phyloP scores from a whole-genome alignment of 2,329 filamentous ascomycete genomes.

The Penicillium sp. region DNA sequence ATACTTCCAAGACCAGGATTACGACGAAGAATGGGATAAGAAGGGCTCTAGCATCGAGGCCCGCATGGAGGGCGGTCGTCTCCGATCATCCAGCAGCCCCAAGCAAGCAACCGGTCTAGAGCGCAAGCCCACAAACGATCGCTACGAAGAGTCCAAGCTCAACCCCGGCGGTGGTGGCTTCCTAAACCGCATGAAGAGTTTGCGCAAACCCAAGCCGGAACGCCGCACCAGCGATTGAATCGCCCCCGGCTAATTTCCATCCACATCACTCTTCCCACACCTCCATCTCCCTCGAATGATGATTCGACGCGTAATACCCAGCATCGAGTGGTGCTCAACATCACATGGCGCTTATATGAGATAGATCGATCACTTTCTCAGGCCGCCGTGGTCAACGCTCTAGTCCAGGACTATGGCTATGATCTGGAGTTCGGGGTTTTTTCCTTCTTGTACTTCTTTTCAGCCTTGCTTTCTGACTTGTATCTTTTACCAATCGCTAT shows the following conservation, averaged over 20 bases:
- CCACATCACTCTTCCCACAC: background rate
- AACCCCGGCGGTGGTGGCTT: constrained; percentile 62
- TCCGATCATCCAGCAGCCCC: constrained; percentile 61
- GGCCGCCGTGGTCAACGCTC: background rate
- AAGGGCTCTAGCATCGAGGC: constrained; percentile 62
- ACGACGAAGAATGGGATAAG: constrained; percentile 65
- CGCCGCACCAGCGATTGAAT: constrained; percentile 35
- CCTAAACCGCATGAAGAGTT: constrained; percentile 76
- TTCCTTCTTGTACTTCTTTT: constrained; percentile 9
- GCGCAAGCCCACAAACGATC: constrained; percentile 65
- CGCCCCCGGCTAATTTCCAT: background rate
- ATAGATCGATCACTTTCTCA: constrained; percentile 15
- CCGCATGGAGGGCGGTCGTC: constrained; percentile 33
- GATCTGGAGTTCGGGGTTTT: constrained; percentile 8
- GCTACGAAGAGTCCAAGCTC: constrained; percentile 45
- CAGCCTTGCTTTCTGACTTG: constrained; percentile 9
- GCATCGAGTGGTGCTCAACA: constrained; percentile 22
- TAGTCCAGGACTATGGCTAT: background rate
- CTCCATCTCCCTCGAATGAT: constrained; percentile 12
- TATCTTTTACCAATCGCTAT: constrained; percentile 6
- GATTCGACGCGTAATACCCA: constrained; percentile 29
- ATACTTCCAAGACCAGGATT: constrained; percentile 83
- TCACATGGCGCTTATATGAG: constrained; percentile 26
- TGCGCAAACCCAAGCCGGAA: constrained; percentile 60
- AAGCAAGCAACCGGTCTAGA: constrained; percentile 58